Conservation (phyloP, 331 rosid species). For the Dryas integrifolia region DNA sequence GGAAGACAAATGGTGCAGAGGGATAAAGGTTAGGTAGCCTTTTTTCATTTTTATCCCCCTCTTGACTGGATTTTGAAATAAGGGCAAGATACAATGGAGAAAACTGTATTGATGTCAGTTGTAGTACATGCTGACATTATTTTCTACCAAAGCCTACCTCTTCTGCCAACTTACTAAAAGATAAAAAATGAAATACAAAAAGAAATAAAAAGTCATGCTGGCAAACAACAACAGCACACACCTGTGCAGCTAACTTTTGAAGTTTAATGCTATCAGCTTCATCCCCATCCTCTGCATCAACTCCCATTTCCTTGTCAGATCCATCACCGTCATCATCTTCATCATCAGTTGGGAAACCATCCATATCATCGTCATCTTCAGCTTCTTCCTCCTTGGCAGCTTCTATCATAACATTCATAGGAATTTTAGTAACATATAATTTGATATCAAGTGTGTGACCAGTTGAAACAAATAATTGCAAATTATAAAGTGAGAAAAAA, state of each 20-base stretch:
- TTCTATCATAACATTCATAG: conserved; percentile 39
- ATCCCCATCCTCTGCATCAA: conserved; percentile 78
- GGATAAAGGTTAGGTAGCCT: no score
- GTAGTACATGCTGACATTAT: no score
- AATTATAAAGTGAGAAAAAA: neutral
- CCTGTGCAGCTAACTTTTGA: conserved; percentile 91
- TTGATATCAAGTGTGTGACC: neutral
- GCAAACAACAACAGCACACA: conserved; percentile 12
- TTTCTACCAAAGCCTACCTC: no score
- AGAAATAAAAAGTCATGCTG: no score
- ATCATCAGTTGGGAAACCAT: conserved; percentile 81
- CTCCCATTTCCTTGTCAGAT: conserved; percentile 93
- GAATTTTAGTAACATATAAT: neutral
- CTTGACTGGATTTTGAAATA: no score
- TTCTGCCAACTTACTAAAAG: no score
- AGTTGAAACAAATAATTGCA: neutral
- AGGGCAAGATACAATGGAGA: no score
- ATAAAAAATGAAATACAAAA: no score
- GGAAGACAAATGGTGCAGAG: no score
- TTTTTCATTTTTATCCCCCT: no score
- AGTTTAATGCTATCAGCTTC: conserved; percentile 68
- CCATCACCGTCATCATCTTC: conserved; percentile 79
- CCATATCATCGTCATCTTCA: conserved; percentile 95
- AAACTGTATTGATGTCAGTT: no score
- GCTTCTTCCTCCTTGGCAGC: conserved; percentile 83